A percentile compares a stretch with the other conserved stretches of the same genome.
These are phyloP conservation scores for Peronospora destructor DNA, from an alignment of 352 stramenopile genomes.

Conservation along the genomic window DNA sequence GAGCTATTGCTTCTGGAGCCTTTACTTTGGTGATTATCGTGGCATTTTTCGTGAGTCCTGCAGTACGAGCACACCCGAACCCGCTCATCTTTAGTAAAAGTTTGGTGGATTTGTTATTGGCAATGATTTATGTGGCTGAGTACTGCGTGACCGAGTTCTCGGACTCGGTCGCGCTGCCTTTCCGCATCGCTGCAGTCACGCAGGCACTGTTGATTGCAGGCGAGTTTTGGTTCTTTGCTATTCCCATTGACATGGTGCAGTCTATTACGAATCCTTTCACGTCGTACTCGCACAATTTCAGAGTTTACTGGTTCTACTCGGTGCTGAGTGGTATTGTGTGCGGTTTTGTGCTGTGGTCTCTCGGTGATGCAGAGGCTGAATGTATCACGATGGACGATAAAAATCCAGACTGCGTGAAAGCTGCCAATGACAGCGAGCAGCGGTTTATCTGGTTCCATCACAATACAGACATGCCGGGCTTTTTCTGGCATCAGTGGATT, in stretches of 20 bases:
- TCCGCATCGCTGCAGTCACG: conserved; percentile 55
- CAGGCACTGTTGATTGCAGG: conserved; percentile 75
- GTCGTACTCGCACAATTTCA: conserved; percentile 78
- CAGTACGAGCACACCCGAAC: conserved; percentile 67
- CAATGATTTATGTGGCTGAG: conserved; percentile 66
- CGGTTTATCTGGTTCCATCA: conserved; percentile 83
- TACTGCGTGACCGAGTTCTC: conserved; percentile 67
- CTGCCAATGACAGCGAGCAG: conserved; percentile 23
- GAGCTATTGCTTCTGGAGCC: conserved; percentile 53
- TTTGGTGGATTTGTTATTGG: conserved; percentile 66
- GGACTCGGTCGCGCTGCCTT: conserved; percentile 45
- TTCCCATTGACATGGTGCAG: conserved; percentile 84
- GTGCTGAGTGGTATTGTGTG: conserved; percentile 62
- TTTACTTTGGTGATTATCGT: conserved; percentile 75
- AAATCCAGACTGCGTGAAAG: conserved; percentile 23
- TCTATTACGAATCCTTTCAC: conserved; percentile 87
- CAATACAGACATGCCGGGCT: conserved; percentile 64
- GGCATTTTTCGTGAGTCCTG: conserved; percentile 51
- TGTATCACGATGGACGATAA: conserved; percentile 16
- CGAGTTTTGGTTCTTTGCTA: conserved; percentile 87
- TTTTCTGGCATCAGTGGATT: conserved; percentile 81
- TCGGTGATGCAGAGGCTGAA: conserved; percentile 36
- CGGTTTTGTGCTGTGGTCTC: conserved; percentile 53
- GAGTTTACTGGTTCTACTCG: conserved; percentile 81
- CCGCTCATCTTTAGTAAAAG: conserved; percentile 86